Base-by-base conservation (phyloP, 2,329 filamentous ascomycete genomes). In the Verticillium nubilum region DNA sequence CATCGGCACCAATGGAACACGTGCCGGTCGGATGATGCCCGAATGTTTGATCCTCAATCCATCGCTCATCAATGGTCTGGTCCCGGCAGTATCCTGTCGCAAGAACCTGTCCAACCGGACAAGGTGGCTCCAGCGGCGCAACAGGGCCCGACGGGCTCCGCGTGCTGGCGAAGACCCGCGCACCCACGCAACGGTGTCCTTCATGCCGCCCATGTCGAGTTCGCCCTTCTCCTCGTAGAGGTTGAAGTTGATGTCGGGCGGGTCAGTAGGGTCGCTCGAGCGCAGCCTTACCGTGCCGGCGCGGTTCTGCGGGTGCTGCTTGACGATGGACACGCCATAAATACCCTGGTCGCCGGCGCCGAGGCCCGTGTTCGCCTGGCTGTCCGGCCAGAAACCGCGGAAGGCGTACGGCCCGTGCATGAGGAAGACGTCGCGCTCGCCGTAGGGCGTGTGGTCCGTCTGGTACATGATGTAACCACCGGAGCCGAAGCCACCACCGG, bases 211-310 rank as follows among this genome's bases (percentile, higher is more conserved):
- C 10, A 76, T 66, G 31, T 76, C 73, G 1, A 69, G 66, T 7
- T 76, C 70, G 6, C 75, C 73, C 13, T 42, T 50, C 26, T 63
- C 60, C 7, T 56, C n/a, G 74, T 76, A 85, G 67, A 77, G 84
- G 64, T 80, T 79, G 72, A 85, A 85, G 62, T 79, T 78, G 66
- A 88, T 87, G 19, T 81, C 72, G 0, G 86, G 86, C n/a, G 78
- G 74, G 60, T 88, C 85, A 12, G 80, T 78, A 0, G 85, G 86
- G 68, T 87, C 79, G 0, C 78, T 71, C 0, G 84, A 86, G 13
- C 73, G 71, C 3, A 88, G 77, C 2, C 70, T 76, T 4, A 89
- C 84, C 0, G 78, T 82, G n/a, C 86, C 86, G 3, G 76, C 75
- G 31, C 74, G 74, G 19, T 86, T 58, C n/a, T 47, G 42, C 19